A percentile compares a stretch with the other conserved stretches of the same genome.
These are phyloP conservation scores for Coniferiporia weirii DNA, from an alignment of 1,284 basidiomycete species.

Conservation along the genomic window DNA sequence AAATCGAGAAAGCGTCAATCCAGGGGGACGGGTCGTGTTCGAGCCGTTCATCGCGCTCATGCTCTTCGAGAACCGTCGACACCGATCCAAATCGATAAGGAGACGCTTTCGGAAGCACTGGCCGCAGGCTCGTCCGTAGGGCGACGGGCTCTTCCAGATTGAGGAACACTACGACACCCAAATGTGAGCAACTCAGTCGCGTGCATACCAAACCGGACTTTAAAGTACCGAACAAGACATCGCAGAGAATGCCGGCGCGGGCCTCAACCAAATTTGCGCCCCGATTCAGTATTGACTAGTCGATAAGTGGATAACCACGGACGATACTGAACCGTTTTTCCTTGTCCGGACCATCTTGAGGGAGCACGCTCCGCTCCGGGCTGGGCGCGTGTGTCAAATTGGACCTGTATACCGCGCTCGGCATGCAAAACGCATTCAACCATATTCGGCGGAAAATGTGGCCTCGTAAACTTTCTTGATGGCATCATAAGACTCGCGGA, in stretches of 20 bases:
- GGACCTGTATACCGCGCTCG: slow-evolving; percentile 78
- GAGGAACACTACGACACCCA: slow-evolving; percentile 80
- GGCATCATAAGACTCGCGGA: slow-evolving; percentile 61
- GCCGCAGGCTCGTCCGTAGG: slow-evolving; percentile 51
- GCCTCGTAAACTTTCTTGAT: slow-evolving; percentile 52
- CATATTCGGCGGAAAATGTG: slow-evolving; percentile 44
- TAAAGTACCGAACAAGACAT: too few relatives aligned
- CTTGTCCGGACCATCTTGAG: too few relatives aligned
- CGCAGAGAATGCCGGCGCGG: too few relatives aligned
- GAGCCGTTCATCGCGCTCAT: slow-evolving; percentile 64
- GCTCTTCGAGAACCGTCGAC: slow-evolving; percentile 37
- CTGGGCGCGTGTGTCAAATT: slow-evolving; percentile 81
- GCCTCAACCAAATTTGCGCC: too few relatives aligned
- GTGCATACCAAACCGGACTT: too few relatives aligned
- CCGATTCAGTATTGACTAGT: too few relatives aligned
- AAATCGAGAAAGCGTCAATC: too few relatives aligned
- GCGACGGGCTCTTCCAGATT: slow-evolving; percentile 51
- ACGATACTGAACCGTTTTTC: too few relatives aligned
- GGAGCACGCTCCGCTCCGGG: slow-evolving; percentile 61
- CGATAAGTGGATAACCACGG: too few relatives aligned
- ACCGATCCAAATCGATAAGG: slow-evolving; percentile 58
- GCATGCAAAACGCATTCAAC: slow-evolving; percentile 68
- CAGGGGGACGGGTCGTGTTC: slow-evolving; percentile 49
- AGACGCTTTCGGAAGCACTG: slow-evolving; percentile 66
- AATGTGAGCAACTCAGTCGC: too few relatives aligned